These are phyloP conservation scores for Collariella sp. DNA, from an alignment of 495 filamentous ascomycete species.

Conservation along the genomic window DNA sequence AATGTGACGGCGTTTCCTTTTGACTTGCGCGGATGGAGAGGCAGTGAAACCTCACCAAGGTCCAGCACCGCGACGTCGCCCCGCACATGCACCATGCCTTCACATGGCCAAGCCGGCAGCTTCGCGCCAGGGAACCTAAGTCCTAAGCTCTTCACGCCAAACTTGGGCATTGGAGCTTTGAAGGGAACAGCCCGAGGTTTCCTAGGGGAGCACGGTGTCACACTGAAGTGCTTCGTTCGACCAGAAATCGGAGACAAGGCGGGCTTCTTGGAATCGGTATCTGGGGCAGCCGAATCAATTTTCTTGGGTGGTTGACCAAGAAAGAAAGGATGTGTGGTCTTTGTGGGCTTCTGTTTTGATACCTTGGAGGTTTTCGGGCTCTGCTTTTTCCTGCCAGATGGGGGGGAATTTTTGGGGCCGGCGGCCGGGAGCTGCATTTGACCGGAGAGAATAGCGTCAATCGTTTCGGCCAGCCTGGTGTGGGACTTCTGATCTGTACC, in stretches of 20 bases:
- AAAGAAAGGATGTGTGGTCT: slow-evolving; percentile 79
- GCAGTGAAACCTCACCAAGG: background rate
- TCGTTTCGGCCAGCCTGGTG: slow-evolving; percentile 25
- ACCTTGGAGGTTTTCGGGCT: background rate
- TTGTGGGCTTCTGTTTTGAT: slow-evolving; percentile 29
- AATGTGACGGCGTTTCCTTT: slow-evolving; percentile 42
- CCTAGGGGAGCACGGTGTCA: slow-evolving; percentile 29
- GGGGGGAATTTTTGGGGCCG: slow-evolving; percentile 7
- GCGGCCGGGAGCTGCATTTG: background rate
- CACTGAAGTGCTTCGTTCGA: slow-evolving; percentile 27
- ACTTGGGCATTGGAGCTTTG: slow-evolving; percentile 21
- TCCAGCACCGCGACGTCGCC: slow-evolving; percentile 21
- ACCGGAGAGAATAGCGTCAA: slow-evolving; percentile 26
- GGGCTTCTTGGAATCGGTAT: slow-evolving; percentile 13
- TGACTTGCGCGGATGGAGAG: slow-evolving; percentile 34
- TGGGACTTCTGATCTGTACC: slow-evolving; percentile 28
- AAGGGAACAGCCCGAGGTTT: slow-evolving; percentile 14
- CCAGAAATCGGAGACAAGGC: background rate
- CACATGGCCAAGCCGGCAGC: slow-evolving; percentile 62
- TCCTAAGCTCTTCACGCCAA: slow-evolving; percentile 26
- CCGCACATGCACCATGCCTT: slow-evolving; percentile 53
- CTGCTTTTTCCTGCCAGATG: slow-evolving; percentile 17
- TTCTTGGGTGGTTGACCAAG: slow-evolving; percentile 36
- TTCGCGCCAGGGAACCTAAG: slow-evolving; percentile 52
- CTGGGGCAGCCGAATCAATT: slow-evolving; percentile 9